phyloP scores from a whole-genome alignment of 1,139 yeast species.

The Protomyces pachydermus region DNA sequence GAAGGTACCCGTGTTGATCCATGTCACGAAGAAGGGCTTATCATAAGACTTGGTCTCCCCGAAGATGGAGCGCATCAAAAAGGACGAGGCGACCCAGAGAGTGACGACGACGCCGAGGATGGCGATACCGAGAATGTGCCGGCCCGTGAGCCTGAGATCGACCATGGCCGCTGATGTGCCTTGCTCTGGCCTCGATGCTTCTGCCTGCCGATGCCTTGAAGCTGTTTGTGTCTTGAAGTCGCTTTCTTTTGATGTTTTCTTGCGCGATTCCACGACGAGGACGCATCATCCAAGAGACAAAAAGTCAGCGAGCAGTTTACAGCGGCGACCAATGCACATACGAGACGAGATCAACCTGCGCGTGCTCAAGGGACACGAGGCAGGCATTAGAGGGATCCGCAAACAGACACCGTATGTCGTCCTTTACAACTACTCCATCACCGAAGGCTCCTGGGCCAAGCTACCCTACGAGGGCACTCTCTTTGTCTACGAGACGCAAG shows the following conservation, averaged over 20 bases:
- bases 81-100: slow-evolving; percentile 35
- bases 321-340: neutral
- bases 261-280: neutral
- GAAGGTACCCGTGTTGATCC: slow-evolving; percentile 81
- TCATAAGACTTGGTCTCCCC: slow-evolving; percentile 50
- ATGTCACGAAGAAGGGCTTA: slow-evolving; percentile 92
- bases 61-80: slow-evolving; percentile 31
- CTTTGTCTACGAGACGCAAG: slow-evolving; percentile 13
- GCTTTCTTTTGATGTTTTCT: neutral
- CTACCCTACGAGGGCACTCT: slow-evolving; percentile 19
- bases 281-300: neutral
- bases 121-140: slow-evolving; percentile 31
- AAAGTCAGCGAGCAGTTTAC: neutral
- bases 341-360: slow-evolving; percentile 25
- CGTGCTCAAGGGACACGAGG: slow-evolving; percentile 12
- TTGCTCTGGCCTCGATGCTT: too few relatives aligned
- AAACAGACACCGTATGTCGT: slow-evolving; percentile 23
- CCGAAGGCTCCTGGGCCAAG: slow-evolving; percentile 12
- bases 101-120: slow-evolving; percentile 33
- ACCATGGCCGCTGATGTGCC: neutral
- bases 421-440: slow-evolving; percentile 19
- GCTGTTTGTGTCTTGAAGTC: too few relatives aligned
- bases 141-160: slow-evolving; percentile 7
- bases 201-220: too few relatives aligned
- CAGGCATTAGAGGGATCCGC: slow-evolving; percentile 4